Evolutionary conservation across 306 rosid genomes (phyloP), one percentile per base, ranked within the genome.

Genomic region (Vigna reflexopilosa): DNA sequence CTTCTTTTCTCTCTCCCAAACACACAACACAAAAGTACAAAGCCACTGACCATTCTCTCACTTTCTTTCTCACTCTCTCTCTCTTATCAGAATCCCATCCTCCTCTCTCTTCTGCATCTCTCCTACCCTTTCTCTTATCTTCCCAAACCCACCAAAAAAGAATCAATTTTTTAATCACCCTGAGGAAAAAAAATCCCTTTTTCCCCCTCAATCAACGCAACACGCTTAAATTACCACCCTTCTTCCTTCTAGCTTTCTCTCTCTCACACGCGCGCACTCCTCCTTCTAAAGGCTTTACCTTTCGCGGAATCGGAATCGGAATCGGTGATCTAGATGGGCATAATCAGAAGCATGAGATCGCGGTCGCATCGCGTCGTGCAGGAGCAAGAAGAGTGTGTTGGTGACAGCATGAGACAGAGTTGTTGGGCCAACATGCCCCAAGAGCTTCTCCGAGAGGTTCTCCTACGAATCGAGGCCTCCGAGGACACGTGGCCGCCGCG

Each of bases 381-480:
- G 69, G 97, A 83, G 70, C 82, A 42, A 0, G 48, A 9, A 54
- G 80, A 16, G 67, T 82, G 32, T 0, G 69, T 45, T 0, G 68
- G 40, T 3, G 91, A 88, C n/a, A 77, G 90, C 36, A 20, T 89
- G 80, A 82, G 82, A 79, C 93, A 91, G 87, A 91, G 94, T 69
- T 87, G 87, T 45, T 96, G 99, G 99, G 90, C 93, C 0, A 82
- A 87, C 71, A 88, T 96, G 97, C 99, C 99, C n/a, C 93, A 86
- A 73, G 99, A 96, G 89, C 97, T 96, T 0, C 91, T 96, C 13
- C 73, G 98, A 5, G 99, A 96, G 76, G 97, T 96, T 7, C 82
- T 96, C 36, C 9, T 86, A 64, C 81, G 91, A 70, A 87, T 96
- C 67, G 99, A 96, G 80, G 86, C 88, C 0, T 86, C 98, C 5